phyloP scores from a whole-genome alignment of 352 stramenopile genomes.

The Pelagophyceae sp. region DNA sequence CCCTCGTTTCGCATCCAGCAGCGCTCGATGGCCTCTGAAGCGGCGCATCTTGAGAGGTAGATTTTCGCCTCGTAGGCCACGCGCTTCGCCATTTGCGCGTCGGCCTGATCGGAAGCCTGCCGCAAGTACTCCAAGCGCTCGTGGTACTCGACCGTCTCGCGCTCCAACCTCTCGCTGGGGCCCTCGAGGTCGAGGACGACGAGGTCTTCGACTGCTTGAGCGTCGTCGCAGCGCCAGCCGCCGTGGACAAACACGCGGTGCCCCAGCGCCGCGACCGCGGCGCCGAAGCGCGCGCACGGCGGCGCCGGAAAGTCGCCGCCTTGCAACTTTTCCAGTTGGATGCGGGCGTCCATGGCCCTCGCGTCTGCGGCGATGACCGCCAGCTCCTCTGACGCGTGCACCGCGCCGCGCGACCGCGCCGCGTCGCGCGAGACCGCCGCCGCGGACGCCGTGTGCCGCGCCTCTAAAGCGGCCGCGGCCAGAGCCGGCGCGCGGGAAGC shows the following conservation, averaged over 20 bases:
- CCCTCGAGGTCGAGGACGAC: neutral
- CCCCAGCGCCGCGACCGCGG: neutral
- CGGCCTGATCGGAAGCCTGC: neutral
- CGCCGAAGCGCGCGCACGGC: neutral
- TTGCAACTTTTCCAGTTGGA: too few species aligned
- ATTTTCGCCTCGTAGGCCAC: neutral
- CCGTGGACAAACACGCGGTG: slow-evolving; percentile 15
- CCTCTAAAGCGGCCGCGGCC: too few species aligned
- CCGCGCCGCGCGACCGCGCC: too few species aligned
- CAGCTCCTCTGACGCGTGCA: neutral
- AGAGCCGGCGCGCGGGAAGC: neutral
- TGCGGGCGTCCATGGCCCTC: too few species aligned
- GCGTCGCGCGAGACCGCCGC: neutral
- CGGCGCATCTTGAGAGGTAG: neutral
- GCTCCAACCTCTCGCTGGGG: neutral
- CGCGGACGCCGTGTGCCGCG: too few species aligned
- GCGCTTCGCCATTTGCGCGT: neutral
- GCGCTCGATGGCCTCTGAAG: neutral
- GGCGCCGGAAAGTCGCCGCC: too few species aligned
- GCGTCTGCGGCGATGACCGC: neutral
- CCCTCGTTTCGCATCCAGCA: neutral
- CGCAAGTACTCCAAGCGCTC: neutral
- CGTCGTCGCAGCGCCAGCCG: neutral
- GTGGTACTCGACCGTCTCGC: neutral
- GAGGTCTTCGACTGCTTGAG: neutral